A percentile compares a stretch with the other conserved stretches of the same genome.
Conservation (phyloP, 225 moss, liverwort and hornwort genomes). For the Polytrichum formosum region DNA sequence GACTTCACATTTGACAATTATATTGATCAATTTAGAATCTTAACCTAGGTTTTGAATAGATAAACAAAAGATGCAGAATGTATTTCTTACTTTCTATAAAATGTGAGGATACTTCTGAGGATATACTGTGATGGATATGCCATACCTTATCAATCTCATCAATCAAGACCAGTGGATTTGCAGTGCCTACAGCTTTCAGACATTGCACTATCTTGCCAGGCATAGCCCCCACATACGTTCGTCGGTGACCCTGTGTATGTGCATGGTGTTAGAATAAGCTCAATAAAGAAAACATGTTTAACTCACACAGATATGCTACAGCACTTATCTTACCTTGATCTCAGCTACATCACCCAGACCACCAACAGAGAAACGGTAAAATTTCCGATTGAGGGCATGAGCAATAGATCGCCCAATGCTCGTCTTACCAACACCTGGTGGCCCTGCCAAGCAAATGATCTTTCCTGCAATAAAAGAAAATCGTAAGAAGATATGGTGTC, state of each 20-base stretch:
- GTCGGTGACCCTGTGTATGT: conserved; percentile 76
- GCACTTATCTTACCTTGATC: conserved; percentile 63
- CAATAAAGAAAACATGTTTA: not conserved
- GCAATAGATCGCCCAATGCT: conserved; percentile 99
- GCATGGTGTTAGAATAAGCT: not conserved
- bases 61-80: too few species aligned
- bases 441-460: conserved; percentile 96
- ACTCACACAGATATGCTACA: not conserved
- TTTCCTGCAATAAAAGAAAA: conserved; percentile 55
- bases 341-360: conserved; percentile 97
- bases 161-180: conserved; percentile 90
- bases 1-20: too few species aligned
- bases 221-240: conserved; percentile 99
- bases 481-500: too few species aligned
- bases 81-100: too few species aligned
- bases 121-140: not conserved
- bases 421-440: conserved; percentile 97
- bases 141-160: conserved; percentile 97
- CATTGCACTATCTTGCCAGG: conserved; percentile 99
- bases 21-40: too few species aligned
- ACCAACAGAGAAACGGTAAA: conserved; percentile 95
- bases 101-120: too few species aligned
- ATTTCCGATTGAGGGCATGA: conserved; percentile 93
- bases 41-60: too few species aligned
- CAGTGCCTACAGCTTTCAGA: conserved; percentile 86